phyloP scores from a whole-genome alignment of 2,329 filamentous ascomycete species.

The Nannizziopsis arthrosporioides region DNA sequence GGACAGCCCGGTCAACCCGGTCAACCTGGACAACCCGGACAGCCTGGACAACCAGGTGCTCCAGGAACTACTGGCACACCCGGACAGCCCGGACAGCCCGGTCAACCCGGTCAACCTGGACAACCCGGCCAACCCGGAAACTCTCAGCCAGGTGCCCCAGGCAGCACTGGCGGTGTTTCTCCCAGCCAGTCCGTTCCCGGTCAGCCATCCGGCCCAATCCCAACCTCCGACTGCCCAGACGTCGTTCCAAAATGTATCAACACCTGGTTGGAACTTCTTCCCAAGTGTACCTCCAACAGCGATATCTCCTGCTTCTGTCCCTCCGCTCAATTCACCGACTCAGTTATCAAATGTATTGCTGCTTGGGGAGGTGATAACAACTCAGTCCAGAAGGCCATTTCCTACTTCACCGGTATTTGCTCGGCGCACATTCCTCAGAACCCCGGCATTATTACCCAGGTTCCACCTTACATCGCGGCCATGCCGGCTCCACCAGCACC shows the following conservation, averaged over 20 bases:
- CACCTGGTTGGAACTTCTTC: slow-evolving; percentile 63
- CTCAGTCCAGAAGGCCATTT: slow-evolving; percentile 58
- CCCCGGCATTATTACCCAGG: slow-evolving; percentile 71
- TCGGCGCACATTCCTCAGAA: slow-evolving; percentile 61
- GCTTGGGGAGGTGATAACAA: slow-evolving; percentile 58
- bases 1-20: background rate
- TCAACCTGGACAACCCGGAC: background rate
- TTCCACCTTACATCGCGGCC: slow-evolving; percentile 48
- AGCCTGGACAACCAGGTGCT: background rate
- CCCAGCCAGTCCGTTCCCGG: background rate
- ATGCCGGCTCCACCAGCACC: slow-evolving; percentile 33
- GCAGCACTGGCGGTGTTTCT: background rate
- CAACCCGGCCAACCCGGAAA: background rate
- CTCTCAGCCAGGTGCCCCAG: background rate
- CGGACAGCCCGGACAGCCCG: background rate
- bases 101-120: background rate
- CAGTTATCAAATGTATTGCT: slow-evolving; percentile 70
- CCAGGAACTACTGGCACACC: background rate
- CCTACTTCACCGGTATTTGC: slow-evolving; percentile 87
- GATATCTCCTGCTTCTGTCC: slow-evolving; percentile 82
- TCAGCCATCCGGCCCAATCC: slow-evolving; percentile 1
- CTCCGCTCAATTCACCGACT: slow-evolving; percentile 59
- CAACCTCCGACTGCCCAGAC: slow-evolving; percentile 42
- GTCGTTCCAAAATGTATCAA: slow-evolving; percentile 82
- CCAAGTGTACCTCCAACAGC: slow-evolving; percentile 71